Evolutionary conservation across 768 basidiomycete genomes (phyloP).

Genomic region (Psilocybe azurescens): DNA sequence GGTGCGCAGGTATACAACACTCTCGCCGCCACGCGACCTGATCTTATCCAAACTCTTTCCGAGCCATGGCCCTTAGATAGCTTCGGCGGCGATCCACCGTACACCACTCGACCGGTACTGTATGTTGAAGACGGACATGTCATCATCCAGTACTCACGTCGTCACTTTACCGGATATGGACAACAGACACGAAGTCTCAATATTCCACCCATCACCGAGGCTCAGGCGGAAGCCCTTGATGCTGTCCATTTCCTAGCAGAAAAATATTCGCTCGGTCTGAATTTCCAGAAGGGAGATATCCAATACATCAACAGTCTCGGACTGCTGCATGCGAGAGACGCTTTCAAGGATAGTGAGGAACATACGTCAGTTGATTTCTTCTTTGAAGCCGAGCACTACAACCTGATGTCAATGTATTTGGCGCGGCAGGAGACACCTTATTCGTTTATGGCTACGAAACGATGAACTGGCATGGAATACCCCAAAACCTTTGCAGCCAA

Average conservation of each 20-base stretch:
- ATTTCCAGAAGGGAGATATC: slow-evolving; percentile 54
- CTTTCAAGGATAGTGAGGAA: slow-evolving; percentile 41
- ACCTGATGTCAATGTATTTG: background rate
- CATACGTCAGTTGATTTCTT: slow-evolving; percentile 37
- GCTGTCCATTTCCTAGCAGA: slow-evolving; percentile 48
- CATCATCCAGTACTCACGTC: slow-evolving; percentile 52
- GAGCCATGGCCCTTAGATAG: slow-evolving; percentile 52
- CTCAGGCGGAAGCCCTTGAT: slow-evolving; percentile 53
- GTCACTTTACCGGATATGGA: slow-evolving; percentile 45
- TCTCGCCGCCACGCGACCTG: slow-evolving; percentile 49
- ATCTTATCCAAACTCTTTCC: slow-evolving; percentile 45
- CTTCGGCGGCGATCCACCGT: slow-evolving; percentile 44
- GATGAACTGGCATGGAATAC: slow-evolving; percentile 50
- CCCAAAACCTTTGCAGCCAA: slow-evolving; percentile 40
- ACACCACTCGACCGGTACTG: slow-evolving; percentile 43
- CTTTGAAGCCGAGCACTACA: background rate
- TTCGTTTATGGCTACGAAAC: slow-evolving; percentile 44
- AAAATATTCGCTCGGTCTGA: slow-evolving; percentile 45
- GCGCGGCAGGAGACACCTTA: slow-evolving; percentile 37
- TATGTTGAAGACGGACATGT: slow-evolving; percentile 43
- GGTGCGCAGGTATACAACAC: slow-evolving; percentile 51
- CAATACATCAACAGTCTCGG: slow-evolving; percentile 54
- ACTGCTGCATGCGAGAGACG: slow-evolving; percentile 50
- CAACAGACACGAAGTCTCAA: slow-evolving; percentile 37
- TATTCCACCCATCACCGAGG: slow-evolving; percentile 53